Base-by-base conservation (phyloP, 2,329 filamentous ascomycete species). In the Exophiala calicioides region DNA sequence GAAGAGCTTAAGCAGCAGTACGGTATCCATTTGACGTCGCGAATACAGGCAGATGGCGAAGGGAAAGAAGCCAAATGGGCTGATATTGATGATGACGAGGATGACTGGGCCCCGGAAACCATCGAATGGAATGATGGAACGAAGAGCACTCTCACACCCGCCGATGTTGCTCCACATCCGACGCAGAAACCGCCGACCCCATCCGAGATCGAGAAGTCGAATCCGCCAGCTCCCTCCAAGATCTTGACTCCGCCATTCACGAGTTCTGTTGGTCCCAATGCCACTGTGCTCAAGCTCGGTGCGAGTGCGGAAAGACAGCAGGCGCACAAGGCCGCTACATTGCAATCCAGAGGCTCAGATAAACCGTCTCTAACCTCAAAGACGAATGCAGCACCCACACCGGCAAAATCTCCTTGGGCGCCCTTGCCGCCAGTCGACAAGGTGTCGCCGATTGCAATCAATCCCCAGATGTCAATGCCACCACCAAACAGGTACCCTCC, bases 371-470 rank as follows among this genome's bases (percentile, higher is more conserved):
- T 79, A 18, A 71, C 50, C 13, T 47, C 66, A 16, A 68, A 68
- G 19, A 70, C 69, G 44, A 68, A 64, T 39, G 63, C 66, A 19
- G 68, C 69, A 20, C 79, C 85, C 6, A 77, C 82, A 1, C 85
- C 89, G 1, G 79, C 84, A 19, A 96, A 95, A 64, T 96, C 90
- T 3, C 91, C 91, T 3, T 97, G 91, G 91, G 91, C 91, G 18
- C 65, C 85, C 24, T 70, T 97, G 20, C 91, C 91, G 10, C 88
- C 89, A 1, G 80, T 96, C 5, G 89, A 95, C 8, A 91, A 85
- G 63, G 79, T 85, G 1, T 82, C 89, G 1, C 90, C 87, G 0
- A 70, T 84, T 12, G 68, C 78, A 5, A 75, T 84, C 50, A 86
- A 88, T 41, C 60, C 73, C 29, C 69, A 75, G 34, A 43, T 57